A percentile compares a stretch with the other conserved stretches of the same genome.
These are phyloP conservation scores for Ustilago hordei DNA, from an alignment of 1,284 basidiomycete species.

Conservation along the genomic window DNA sequence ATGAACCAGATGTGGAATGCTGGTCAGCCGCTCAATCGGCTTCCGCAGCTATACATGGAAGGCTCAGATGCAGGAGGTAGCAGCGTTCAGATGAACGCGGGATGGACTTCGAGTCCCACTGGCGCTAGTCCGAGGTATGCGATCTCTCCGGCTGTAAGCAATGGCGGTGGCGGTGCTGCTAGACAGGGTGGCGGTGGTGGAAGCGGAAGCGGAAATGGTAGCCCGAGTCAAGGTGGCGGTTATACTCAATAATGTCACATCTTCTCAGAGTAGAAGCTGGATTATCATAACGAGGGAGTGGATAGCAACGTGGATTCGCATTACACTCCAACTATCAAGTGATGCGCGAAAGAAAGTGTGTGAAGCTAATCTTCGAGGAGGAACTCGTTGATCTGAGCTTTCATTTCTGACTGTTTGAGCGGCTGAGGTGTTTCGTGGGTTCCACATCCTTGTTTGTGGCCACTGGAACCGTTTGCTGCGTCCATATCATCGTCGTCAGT, in stretches of 20 bases:
- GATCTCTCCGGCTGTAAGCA: slow-evolving; percentile 1
- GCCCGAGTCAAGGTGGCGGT: slow-evolving; percentile 17
- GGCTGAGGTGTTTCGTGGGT: slow-evolving; percentile 24
- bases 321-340: neutral
- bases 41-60: slow-evolving; percentile 19
- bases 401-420: slow-evolving; percentile 35
- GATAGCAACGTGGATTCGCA: neutral
- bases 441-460: slow-evolving; percentile 5
- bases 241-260: slow-evolving; percentile 7
- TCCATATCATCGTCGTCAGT: slow-evolving; percentile 8
- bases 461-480: neutral
- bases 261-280: neutral
- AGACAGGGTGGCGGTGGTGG: slow-evolving; percentile 6
- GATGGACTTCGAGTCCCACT: slow-evolving; percentile 20
- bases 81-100: slow-evolving; percentile 5
- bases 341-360: neutral
- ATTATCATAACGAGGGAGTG: neutral
- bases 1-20: slow-evolving; percentile 34
- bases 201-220: slow-evolving; percentile 10
- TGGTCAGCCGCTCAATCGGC: slow-evolving; percentile 11
- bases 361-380: slow-evolving; percentile 25
- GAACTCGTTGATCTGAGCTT: slow-evolving; percentile 45
- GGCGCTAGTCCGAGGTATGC: slow-evolving; percentile 15
- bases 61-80: neutral
- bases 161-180: neutral